These are phyloP conservation scores for Biscogniauxia sp. DNA, from an alignment of 2,329 filamentous ascomycete species.

Conservation along the genomic window DNA sequence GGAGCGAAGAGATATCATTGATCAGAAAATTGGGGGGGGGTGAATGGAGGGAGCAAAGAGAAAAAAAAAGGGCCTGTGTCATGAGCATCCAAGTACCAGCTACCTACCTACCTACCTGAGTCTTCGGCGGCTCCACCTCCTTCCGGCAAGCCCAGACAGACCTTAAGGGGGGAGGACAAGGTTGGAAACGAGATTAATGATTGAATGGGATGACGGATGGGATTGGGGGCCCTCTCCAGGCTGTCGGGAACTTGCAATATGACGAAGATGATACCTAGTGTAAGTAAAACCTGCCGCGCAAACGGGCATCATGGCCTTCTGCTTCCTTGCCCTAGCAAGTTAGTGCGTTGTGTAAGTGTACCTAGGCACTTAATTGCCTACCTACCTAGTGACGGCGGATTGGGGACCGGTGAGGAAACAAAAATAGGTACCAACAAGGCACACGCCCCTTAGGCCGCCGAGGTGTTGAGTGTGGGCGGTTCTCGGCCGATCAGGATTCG, in stretches of 20 bases:
- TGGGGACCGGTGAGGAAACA: background rate
- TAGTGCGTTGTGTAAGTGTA: background rate
- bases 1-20: background rate
- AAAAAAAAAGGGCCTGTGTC: conserved; percentile 3
- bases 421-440: background rate
- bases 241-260: background rate
- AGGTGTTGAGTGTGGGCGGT: background rate
- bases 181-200: background rate
- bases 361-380: background rate
- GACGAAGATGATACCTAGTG: no score
- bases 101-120: no score
- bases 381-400: background rate
- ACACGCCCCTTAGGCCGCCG: background rate
- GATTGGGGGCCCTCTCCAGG: background rate
- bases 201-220: no score
- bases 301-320: background rate
- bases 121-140: conserved; percentile 15
- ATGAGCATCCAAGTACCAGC: conserved; percentile 3
- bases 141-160: conserved; percentile 8
- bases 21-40: background rate
- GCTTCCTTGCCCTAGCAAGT: background rate
- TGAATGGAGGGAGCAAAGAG: background rate
- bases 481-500: conserved; percentile 1
- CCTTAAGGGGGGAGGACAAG: background rate
- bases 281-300: background rate